Evolutionary conservation across 2,329 filamentous ascomycete genomes (phyloP).

Genomic region (Epichloe typhina): DNA sequence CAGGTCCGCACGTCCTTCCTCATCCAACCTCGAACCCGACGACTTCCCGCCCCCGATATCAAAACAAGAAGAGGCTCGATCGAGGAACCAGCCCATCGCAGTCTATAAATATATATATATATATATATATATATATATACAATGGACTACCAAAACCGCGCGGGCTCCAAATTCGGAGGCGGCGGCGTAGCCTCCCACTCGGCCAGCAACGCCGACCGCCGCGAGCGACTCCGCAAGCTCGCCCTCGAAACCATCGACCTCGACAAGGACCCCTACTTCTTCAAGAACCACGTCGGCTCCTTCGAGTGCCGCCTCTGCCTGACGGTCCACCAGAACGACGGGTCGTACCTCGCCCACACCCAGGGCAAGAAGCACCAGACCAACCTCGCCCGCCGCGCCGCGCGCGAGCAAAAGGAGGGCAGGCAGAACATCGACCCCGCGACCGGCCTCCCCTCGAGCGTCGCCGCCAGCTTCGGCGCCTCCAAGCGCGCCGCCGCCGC

Average conservation of each 20-base stretch:
- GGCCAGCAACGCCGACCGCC: constrained; percentile 90
- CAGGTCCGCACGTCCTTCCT: too few relatives aligned
- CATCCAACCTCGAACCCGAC: too few relatives aligned
- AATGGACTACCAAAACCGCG: constrained; percentile 71
- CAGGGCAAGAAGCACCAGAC: constrained; percentile 99
- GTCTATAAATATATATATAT: too few relatives aligned
- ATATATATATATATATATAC: too few relatives aligned
- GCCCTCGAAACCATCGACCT: constrained; percentile 98
- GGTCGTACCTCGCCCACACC: constrained; percentile 95
- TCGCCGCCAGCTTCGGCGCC: constrained; percentile 59
- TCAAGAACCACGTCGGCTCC: constrained; percentile 97
- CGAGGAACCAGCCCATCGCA: too few relatives aligned
- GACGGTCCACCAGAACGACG: constrained; percentile 97
- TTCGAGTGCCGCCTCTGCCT: constrained; percentile 96
- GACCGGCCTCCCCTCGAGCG: constrained; percentile 57
- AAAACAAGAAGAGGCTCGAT: neutral
- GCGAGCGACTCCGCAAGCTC: constrained; percentile 93
- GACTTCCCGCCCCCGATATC: too few relatives aligned
- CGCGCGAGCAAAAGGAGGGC: constrained; percentile 86
- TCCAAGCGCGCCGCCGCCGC: constrained; percentile 44
- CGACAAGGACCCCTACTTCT: constrained; percentile 99
- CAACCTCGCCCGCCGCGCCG: constrained; percentile 87
- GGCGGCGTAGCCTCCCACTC: constrained; percentile 90
- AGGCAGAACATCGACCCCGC: constrained; percentile 55
- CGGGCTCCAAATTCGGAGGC: constrained; percentile 94